These are phyloP conservation scores for Quercus lobata DNA, from an alignment of 331 rosid genomes.

Conservation along the genomic window DNA sequence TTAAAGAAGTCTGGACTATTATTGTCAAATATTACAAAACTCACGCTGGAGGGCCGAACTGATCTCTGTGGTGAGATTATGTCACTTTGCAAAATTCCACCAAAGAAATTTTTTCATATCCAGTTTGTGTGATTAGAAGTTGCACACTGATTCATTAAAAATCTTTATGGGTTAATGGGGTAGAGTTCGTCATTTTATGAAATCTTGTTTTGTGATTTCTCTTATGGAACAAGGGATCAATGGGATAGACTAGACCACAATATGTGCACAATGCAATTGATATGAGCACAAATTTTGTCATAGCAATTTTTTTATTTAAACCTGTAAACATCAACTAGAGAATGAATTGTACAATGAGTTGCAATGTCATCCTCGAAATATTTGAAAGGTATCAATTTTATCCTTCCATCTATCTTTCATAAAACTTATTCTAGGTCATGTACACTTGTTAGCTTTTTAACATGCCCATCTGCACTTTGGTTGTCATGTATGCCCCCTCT, in stretches of 20 bases:
- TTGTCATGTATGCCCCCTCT: too few relatives aligned
- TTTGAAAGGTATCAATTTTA: too few relatives aligned
- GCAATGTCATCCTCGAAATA: too few relatives aligned
- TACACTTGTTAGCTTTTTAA: too few relatives aligned
- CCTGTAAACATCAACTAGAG: not conserved
- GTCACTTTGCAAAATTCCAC: not conserved
- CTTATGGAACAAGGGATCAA: too few relatives aligned
- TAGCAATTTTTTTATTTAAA: not conserved
- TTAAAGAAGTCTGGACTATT: conserved; percentile 29
- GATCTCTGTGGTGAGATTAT: conserved; percentile 63
- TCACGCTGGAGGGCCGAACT: conserved; percentile 72
- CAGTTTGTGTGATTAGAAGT: not conserved
- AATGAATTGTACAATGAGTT: not conserved
- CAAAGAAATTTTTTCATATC: not conserved
- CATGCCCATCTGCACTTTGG: too few relatives aligned
- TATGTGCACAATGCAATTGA: not conserved
- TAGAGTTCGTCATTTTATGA: not conserved
- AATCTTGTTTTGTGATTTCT: not conserved
- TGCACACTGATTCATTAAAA: not conserved
- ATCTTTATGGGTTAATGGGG: not conserved
- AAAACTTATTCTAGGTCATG: too few relatives aligned
- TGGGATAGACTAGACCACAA: not conserved
- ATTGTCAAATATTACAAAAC: conserved; percentile 49
- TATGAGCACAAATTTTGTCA: not conserved
- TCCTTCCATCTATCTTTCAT: too few relatives aligned